phyloP scores from a whole-genome alignment of 192 early-diverging fungal species.

The Gryganskiella cystojenkinii region DNA sequence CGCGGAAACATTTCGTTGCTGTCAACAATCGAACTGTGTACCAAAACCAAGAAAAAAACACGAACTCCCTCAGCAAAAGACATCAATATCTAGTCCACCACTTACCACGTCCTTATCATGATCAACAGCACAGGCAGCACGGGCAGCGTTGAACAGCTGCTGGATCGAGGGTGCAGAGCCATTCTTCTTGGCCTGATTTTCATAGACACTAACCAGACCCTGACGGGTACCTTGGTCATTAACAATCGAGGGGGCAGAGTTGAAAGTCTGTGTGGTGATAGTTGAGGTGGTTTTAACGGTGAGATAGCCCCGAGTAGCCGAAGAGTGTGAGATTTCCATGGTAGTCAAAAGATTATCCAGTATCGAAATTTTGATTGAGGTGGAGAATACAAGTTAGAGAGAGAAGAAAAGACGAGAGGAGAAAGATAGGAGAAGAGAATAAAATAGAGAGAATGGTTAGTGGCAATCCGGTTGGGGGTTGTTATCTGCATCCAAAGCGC shows the following conservation, averaged over 20 bases:
- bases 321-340: too few species aligned
- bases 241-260: conserved; percentile 47
- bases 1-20: conserved; percentile 1
- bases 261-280: conserved; percentile 34
- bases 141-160: conserved; percentile 45
- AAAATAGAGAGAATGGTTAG: too few species aligned
- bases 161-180: conserved; percentile 37
- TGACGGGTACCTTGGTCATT: conserved; percentile 42
- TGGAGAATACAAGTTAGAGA: too few species aligned
- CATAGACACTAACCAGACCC: conserved; percentile 33
- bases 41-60: not conserved
- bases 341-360: too few species aligned
- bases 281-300: not conserved
- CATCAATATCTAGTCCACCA: not conserved
- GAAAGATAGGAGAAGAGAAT: too few species aligned
- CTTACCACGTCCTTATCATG: conserved; percentile 52
- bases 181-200: conserved; percentile 35
- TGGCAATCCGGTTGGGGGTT: too few species aligned
- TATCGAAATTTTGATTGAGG: too few species aligned
- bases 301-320: not conserved
- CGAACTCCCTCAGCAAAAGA: not conserved
- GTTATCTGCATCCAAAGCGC: too few species aligned
- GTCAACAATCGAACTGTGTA: not conserved
- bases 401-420: too few species aligned
- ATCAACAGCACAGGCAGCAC: conserved; percentile 48